Conservation (phyloP, 495 filamentous ascomycete genomes). For the Aspergillus sparsus region DNA sequence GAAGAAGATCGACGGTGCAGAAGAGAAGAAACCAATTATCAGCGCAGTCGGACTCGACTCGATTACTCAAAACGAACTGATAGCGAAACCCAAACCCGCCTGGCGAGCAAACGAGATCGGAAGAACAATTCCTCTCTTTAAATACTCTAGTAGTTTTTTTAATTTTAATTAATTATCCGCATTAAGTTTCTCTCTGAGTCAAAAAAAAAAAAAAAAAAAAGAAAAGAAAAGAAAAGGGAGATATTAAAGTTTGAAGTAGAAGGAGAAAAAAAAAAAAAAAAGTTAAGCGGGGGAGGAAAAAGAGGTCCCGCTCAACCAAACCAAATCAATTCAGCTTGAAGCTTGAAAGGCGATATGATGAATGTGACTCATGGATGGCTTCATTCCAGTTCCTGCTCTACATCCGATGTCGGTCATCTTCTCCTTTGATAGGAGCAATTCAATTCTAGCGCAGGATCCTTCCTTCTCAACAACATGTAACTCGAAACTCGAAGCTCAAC, state of each 20-base stretch:
- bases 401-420: constrained; percentile 8
- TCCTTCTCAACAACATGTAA: no score
- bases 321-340: neutral
- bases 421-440: neutral
- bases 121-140: no score
- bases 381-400: neutral
- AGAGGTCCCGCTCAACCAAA: neutral
- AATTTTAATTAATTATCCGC: no score
- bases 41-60: no score
- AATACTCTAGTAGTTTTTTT: no score
- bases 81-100: no score
- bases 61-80: no score
- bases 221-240: neutral
- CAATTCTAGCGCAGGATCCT: no score
- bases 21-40: no score
- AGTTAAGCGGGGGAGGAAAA: neutral
- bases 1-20: neutral
- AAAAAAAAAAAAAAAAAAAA: neutral
- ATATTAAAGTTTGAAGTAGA: neutral
- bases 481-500: no score
- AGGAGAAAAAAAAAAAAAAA: neutral
- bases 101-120: no score
- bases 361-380: neutral
- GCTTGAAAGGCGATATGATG: neutral
- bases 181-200: no score